A percentile compares a stretch with the other conserved stretches of the same genome.
Conservation (phyloP, 106 monocot species). For the Platanthera zijinensis region DNA sequence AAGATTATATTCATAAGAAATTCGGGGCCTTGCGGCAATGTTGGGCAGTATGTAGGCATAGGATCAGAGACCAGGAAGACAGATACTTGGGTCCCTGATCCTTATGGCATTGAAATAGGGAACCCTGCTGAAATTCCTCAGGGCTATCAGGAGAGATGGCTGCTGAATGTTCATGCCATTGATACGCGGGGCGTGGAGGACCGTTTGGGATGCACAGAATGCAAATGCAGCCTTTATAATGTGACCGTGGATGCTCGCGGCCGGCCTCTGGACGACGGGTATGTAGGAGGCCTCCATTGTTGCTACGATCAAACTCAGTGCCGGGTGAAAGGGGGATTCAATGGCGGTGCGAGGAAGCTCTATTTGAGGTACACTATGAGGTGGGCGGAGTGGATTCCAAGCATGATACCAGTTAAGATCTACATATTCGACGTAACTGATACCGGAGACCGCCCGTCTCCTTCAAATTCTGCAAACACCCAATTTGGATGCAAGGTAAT, state of each 20-base stretch:
- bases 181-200: constrained; percentile 71
- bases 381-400: constrained; percentile 59
- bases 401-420: constrained; percentile 58
- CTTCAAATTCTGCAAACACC: not conserved
- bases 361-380: constrained; percentile 62
- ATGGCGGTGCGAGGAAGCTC: constrained; percentile 27
- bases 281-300: constrained; percentile 65
- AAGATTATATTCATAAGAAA: constrained; percentile 22
- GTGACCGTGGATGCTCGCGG: constrained; percentile 43
- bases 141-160: constrained; percentile 69
- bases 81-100: constrained; percentile 60
- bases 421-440: constrained; percentile 75
- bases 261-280: constrained; percentile 18
- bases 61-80: constrained; percentile 77
- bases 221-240: constrained; percentile 70
- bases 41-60: constrained; percentile 69
- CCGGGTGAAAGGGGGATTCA: constrained; percentile 26
- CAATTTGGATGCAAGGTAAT: constrained; percentile 36
- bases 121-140: constrained; percentile 35
- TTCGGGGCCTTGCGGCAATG: constrained; percentile 40
- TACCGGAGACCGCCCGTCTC: not conserved
- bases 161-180: constrained; percentile 79
- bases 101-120: constrained; percentile 72
- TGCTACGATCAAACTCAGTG: constrained; percentile 72
- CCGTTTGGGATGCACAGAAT: constrained; percentile 60